Evolutionary conservation across 805 yeast species (phyloP), one percentile per base, ranked within the genome.

Genomic region (Pichia nakasei): DNA sequence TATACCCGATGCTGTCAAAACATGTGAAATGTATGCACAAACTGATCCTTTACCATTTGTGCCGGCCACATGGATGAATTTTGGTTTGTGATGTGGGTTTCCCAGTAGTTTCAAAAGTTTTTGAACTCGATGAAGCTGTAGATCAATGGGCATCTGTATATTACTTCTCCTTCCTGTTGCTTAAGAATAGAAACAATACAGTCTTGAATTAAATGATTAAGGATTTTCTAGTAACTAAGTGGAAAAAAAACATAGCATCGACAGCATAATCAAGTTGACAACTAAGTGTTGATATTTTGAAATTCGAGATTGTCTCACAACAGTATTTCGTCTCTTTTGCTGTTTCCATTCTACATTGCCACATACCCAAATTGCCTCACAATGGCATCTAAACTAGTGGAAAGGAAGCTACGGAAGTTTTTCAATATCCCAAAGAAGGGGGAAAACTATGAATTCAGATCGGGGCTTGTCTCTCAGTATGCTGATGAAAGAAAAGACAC

Each of bases 11-110:
- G 60, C 58, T 19, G 75, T 69, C 22, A 89, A 61, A 3, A 82
- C 68, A 17, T 87, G 77, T 4, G 87, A 71, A 9, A 93, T 46
- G 58, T 88, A 89, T 0, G 96, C 80, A 46, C 95, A 79, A 0
- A 89, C 85, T 0, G 97, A 88, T 0, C 98, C 98, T 57, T 91
- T 91, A 0, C 98, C 98, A 58, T 91, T 91, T 9, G 98, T 91
- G 0, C 98, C 98, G 0, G 96, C 96, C 4, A 93, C 73, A 57
- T 93, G 98, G n/a, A 93, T 67, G 55, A 78, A 77, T 3, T 38
- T 21, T 5, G 65, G 52, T 15, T 58, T 48, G 11, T 60, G 53
- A 34, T 86, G 93, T 0, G 96, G 97, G 52, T 78, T 75, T 0
- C 86, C 87, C 19, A 88, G 64, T 20, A 59, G 55, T 5, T 51